phyloP scores from a whole-genome alignment of 495 filamentous ascomycete genomes.

The Hypoxylon perforatum region DNA sequence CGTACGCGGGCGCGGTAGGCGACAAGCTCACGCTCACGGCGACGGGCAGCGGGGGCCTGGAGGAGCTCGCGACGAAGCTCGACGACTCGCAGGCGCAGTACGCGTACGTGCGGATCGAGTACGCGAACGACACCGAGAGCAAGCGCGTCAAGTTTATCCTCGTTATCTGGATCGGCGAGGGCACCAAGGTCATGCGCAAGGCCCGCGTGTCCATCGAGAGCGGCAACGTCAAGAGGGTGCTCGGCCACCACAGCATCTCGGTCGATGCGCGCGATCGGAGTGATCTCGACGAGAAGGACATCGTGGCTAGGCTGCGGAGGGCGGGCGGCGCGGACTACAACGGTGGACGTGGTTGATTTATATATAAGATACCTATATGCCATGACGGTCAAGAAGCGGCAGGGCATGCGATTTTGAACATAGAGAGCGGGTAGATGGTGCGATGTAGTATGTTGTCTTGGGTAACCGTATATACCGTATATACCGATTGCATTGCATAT shows the following conservation, averaged over 20 bases:
- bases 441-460: conserved; percentile 6
- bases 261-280: conserved; percentile 61
- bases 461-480: conserved; percentile 22
- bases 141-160: conserved; percentile 69
- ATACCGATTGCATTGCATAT: conserved; percentile 28
- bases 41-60: conserved; percentile 63
- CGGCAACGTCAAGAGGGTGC: conserved; percentile 64
- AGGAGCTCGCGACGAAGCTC: conserved; percentile 58
- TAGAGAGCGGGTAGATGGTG: conserved; percentile 11
- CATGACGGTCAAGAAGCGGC: background rate
- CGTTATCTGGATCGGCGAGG: conserved; percentile 66
- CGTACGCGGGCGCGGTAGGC: conserved; percentile 58
- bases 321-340: conserved; percentile 71
- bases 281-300: conserved; percentile 65
- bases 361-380: background rate
- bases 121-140: conserved; percentile 68
- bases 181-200: conserved; percentile 69
- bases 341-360: conserved; percentile 57
- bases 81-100: conserved; percentile 64
- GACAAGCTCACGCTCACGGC: conserved; percentile 58
- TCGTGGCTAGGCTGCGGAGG: conserved; percentile 62
- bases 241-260: conserved; percentile 64
- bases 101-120: conserved; percentile 68
- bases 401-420: conserved; percentile 2
- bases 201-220: conserved; percentile 67